These are phyloP conservation scores for Fusarium hostae DNA, from an alignment of 2,329 filamentous ascomycete genomes.

Conservation along the genomic window DNA sequence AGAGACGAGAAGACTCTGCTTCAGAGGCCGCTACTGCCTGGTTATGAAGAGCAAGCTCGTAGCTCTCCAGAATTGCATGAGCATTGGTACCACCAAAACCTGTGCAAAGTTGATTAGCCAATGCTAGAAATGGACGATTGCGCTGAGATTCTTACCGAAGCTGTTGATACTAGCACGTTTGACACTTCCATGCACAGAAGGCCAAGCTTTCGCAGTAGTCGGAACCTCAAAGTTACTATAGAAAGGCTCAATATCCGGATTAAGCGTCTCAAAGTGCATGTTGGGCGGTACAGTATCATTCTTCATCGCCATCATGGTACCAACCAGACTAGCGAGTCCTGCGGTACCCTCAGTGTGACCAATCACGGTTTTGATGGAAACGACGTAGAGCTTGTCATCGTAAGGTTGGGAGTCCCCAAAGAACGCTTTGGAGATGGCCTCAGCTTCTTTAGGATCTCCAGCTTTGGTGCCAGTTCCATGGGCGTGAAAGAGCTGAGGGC, in stretches of 20 bases:
- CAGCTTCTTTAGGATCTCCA: slow-evolving; percentile 21
- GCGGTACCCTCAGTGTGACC: slow-evolving; percentile 21
- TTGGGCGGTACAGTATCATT: background rate
- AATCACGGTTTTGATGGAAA: slow-evolving; percentile 19
- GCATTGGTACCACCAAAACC: slow-evolving; percentile 23
- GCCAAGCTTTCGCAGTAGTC: background rate
- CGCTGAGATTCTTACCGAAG: background rate
- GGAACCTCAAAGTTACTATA: background rate
- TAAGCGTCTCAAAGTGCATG: background rate
- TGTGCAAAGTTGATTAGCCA: background rate
- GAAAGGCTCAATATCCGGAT: background rate
- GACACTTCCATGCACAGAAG: background rate
- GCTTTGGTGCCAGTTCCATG: slow-evolving; percentile 29
- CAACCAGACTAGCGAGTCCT: background rate
- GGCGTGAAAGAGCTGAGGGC: slow-evolving; percentile 13
- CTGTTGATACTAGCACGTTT: slow-evolving; percentile 7
- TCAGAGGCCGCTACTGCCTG: too few relatives aligned
- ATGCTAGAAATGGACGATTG: fast-evolving
- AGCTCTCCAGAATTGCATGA: slow-evolving; percentile 20
- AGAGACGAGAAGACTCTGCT: background rate
- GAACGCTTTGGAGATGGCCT: slow-evolving; percentile 8
- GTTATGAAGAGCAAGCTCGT: background rate
- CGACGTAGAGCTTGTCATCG: background rate
- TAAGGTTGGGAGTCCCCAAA: background rate
- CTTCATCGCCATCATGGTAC: background rate